Percentiles rank a stretch among this genome's conserved stretches.
Evolutionary conservation across 148 eudicot species (phyloP).

Genomic region (Fallopia convolvulus): DNA sequence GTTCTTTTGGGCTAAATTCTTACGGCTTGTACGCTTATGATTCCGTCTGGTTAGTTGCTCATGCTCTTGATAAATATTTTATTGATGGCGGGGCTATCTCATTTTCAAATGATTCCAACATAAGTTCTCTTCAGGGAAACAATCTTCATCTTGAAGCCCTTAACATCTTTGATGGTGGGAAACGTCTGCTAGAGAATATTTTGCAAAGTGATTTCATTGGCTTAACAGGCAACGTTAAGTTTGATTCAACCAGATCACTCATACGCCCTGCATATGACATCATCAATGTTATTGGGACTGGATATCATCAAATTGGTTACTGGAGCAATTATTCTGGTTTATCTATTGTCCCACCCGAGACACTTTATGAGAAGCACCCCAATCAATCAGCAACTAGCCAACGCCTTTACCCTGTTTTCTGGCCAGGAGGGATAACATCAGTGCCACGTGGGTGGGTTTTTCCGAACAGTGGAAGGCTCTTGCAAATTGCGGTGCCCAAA

Average conservation of each 20-base stretch:
- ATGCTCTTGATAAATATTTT: slow-evolving; percentile 69
- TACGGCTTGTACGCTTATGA: slow-evolving; percentile 92
- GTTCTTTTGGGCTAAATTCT: slow-evolving; percentile 59
- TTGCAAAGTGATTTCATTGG: slow-evolving; percentile 61
- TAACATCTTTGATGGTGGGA: slow-evolving; percentile 69
- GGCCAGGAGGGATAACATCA: slow-evolving; percentile 72
- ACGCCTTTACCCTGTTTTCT: slow-evolving; percentile 46
- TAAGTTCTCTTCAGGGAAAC: slow-evolving; percentile 21
- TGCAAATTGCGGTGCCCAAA: slow-evolving; percentile 73
- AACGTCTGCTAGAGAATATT: slow-evolving; percentile 44
- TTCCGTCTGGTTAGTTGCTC: slow-evolving; percentile 77
- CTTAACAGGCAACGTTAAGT: slow-evolving; percentile 68
- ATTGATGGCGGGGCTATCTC: slow-evolving; percentile 66
- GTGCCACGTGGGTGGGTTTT: slow-evolving; percentile 97
- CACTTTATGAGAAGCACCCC: slow-evolving; percentile 42
- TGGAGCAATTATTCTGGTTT: slow-evolving; percentile 91
- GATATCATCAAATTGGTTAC: slow-evolving; percentile 60
- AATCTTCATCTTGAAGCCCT: slow-evolving; percentile 54
- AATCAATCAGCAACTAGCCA: slow-evolving; percentile 56
- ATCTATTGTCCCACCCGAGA: slow-evolving; percentile 62
- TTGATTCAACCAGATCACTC: slow-evolving; percentile 48
- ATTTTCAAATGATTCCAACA: slow-evolving; percentile 53
- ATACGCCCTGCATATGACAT: slow-evolving; percentile 71
- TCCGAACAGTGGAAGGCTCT: slow-evolving; percentile 63
- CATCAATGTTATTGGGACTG: slow-evolving; percentile 79